phyloP scores from a whole-genome alignment of 2,329 filamentous ascomycete species.

The Aspergillus sp. region DNA sequence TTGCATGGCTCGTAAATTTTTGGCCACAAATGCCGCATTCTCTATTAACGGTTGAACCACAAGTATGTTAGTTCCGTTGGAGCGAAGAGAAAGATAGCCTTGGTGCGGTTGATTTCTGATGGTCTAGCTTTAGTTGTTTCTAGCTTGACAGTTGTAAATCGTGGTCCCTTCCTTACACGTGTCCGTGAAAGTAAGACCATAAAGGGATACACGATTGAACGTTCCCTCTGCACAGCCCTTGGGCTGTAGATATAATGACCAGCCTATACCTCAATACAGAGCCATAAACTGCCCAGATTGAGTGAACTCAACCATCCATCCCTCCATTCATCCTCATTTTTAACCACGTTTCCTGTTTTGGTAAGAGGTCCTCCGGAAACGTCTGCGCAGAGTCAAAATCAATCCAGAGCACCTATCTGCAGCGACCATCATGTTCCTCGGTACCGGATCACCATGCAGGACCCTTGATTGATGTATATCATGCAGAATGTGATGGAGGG shows the following conservation, averaged over 20 bases:
- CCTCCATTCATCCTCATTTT: constrained; percentile 3
- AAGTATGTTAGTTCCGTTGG: too few relatives aligned
- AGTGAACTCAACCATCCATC: too few relatives aligned
- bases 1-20: too few relatives aligned
- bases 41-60: too few relatives aligned
- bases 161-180: not conserved
- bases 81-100: too few relatives aligned
- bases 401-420: constrained; percentile 8
- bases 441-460: constrained; percentile 10
- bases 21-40: too few relatives aligned
- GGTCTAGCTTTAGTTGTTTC: too few relatives aligned
- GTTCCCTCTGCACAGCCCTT: constrained; percentile 1
- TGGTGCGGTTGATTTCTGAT: too few relatives aligned
- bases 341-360: constrained; percentile 2
- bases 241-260: not conserved
- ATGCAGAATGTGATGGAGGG: constrained; percentile 6
- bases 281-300: not conserved
- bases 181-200: constrained; percentile 4
- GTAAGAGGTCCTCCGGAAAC: constrained; percentile 1
- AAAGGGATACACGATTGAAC: not conserved
- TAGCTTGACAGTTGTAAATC: not conserved
- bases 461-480: constrained; percentile 7
- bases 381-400: constrained; percentile 12
- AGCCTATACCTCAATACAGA: not conserved
- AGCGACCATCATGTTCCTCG: constrained; percentile 9